A percentile compares a stretch with the other conserved stretches of the same genome.
Evolutionary conservation across 345 rosid species (phyloP).

Genomic region (Populus alba): DNA sequence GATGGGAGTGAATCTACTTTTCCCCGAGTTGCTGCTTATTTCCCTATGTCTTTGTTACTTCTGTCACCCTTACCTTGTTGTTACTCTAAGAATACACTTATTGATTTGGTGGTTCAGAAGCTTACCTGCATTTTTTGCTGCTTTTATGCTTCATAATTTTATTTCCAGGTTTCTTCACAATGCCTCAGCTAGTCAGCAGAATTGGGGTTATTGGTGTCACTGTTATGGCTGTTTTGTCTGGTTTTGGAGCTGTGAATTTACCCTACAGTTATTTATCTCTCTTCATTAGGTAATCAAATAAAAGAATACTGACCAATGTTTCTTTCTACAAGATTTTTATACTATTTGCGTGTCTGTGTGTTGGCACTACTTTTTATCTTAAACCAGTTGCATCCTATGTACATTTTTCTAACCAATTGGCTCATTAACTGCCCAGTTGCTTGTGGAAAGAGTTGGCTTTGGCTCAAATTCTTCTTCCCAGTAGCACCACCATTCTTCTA

Average conservation of each 20-base stretch:
- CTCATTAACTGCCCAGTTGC: too few relatives aligned
- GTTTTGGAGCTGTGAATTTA: constrained; percentile 96
- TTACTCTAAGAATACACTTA: neutral
- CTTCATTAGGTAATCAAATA: constrained; percentile 66
- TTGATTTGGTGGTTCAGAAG: neutral
- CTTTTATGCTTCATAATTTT: constrained; percentile 7
- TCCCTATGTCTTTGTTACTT: neutral
- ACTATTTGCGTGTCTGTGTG: neutral
- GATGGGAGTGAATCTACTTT: neutral
- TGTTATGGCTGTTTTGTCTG: constrained; percentile 94
- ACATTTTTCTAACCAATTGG: too few relatives aligned
- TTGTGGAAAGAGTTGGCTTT: too few relatives aligned
- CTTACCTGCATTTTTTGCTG: neutral
- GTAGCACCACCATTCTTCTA: too few relatives aligned
- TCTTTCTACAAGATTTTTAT: neutral
- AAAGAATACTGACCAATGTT: neutral
- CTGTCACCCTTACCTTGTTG: neutral
- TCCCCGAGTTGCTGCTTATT: neutral
- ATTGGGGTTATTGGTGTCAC: constrained; percentile 98
- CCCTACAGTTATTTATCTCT: constrained; percentile 97
- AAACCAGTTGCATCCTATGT: too few relatives aligned
- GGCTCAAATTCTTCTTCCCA: too few relatives aligned
- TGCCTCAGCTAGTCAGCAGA: constrained; percentile 94
- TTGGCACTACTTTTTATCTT: too few relatives aligned
- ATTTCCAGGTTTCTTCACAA: constrained; percentile 77